These are phyloP conservation scores for Nidula niveotomentosa DNA, from an alignment of 1,284 basidiomycete species.

Conservation along the genomic window DNA sequence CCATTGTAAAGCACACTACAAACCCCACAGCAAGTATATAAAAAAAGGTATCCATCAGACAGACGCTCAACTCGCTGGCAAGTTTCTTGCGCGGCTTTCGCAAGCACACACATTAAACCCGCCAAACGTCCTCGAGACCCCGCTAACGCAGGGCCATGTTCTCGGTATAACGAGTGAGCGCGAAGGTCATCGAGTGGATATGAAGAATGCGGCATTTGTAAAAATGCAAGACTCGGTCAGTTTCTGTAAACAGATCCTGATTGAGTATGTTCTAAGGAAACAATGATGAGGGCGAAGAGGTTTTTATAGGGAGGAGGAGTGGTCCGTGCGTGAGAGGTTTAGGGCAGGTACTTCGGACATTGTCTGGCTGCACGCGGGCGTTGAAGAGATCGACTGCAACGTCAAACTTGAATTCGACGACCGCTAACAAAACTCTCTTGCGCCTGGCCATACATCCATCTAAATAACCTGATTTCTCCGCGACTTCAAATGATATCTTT, in stretches of 20 bases:
- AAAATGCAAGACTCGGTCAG: constrained; percentile 1
- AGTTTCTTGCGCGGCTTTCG: constrained; percentile 30
- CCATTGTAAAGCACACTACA: constrained; percentile 37
- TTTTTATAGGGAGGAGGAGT: constrained; percentile 20
- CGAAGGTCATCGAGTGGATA: constrained; percentile 18
- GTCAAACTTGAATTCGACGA: too few relatives aligned
- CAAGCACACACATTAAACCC: constrained; percentile 31
- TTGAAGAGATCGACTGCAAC: too few relatives aligned
- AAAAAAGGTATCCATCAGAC: constrained; percentile 67
- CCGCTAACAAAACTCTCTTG: too few relatives aligned
- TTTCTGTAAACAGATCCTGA: constrained; percentile 2
- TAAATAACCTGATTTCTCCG: too few relatives aligned
- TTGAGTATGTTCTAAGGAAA: constrained; percentile 44
- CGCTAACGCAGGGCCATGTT: constrained; percentile 49
- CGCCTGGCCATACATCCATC: too few relatives aligned
- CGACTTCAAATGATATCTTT: too few relatives aligned
- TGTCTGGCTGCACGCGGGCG: too few relatives aligned
- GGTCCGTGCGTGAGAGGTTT: constrained; percentile 25
- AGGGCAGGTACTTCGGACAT: background rate
- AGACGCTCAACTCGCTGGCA: constrained; percentile 67
- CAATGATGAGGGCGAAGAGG: constrained; percentile 5
- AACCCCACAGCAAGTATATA: constrained; percentile 80
- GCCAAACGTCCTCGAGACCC: constrained; percentile 78
- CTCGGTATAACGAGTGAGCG: constrained; percentile 77
- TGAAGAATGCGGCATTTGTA: constrained; percentile 1